Conservation (phyloP, 805 yeast species). For the Sporopachydermia lactativora region DNA sequence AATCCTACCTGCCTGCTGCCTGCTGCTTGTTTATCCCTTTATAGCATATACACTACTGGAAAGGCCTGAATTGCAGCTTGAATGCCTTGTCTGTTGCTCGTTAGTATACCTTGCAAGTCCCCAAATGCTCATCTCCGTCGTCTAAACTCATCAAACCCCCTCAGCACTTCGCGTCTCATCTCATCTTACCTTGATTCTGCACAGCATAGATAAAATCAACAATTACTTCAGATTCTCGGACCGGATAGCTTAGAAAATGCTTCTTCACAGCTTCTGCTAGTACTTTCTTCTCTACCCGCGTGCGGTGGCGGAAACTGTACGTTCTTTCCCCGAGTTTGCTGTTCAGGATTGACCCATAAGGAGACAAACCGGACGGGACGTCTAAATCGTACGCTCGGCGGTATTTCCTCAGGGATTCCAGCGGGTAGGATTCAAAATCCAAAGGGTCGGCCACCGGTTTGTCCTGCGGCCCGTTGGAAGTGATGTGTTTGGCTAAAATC, state of each 20-base stretch:
- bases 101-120: too few relatives aligned
- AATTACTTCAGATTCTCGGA: conserved; percentile 73
- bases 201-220: conserved; percentile 83
- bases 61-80: not conserved
- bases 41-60: too few relatives aligned
- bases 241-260: conserved; percentile 47
- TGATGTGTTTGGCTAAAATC: conserved; percentile 48
- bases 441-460: conserved; percentile 37
- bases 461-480: conserved; percentile 61
- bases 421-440: conserved; percentile 55
- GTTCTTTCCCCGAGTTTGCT: conserved; percentile 68
- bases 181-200: conserved; percentile 42
- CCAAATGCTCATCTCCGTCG: too few relatives aligned
- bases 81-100: not conserved
- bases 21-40: not conserved
- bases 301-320: conserved; percentile 22
- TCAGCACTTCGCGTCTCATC: conserved; percentile 25
- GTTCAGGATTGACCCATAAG: conserved; percentile 55
- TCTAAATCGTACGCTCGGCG: conserved; percentile 42
- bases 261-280: conserved; percentile 46
- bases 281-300: conserved; percentile 42
- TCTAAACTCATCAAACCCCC: conserved; percentile 4
- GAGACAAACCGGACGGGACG: conserved; percentile 45
- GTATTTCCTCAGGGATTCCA: conserved; percentile 55
- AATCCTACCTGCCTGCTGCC: too few relatives aligned